phyloP scores from a whole-genome alignment of 169 alveolate genomes.

The Plasmodium inui region DNA sequence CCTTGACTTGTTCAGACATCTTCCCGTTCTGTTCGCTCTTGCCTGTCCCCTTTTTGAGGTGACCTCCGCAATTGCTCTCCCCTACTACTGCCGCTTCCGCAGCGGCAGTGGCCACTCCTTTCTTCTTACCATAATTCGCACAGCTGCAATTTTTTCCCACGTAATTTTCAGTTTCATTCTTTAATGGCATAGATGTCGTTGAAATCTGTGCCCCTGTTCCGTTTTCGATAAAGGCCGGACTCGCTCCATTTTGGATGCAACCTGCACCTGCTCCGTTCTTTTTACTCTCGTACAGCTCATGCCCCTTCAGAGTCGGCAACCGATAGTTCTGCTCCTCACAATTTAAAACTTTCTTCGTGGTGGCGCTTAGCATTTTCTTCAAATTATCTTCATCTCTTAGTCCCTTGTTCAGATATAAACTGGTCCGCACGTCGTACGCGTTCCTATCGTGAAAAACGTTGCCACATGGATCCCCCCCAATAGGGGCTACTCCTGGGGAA shows the following conservation, averaged over 20 bases:
- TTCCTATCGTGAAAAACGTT: background rate
- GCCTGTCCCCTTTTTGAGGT: background rate
- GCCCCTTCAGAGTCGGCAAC: background rate
- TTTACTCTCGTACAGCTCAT: constrained; percentile 5
- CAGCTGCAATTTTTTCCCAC: background rate
- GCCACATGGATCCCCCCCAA: background rate
- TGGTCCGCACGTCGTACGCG: background rate
- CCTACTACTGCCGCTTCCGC: background rate
- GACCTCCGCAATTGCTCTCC: background rate
- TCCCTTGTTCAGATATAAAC: background rate
- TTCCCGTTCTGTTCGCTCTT: background rate
- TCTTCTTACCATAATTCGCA: background rate
- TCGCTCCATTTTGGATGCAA: background rate
- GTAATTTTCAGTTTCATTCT: background rate
- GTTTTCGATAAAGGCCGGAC: background rate
- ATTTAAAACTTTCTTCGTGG: constrained; percentile 11
- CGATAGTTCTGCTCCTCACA: background rate
- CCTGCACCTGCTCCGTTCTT: background rate
- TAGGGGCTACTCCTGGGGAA: background rate
- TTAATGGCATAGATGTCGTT: background rate
- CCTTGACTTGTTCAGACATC: background rate
- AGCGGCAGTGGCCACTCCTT: background rate
- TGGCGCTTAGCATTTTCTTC: background rate
- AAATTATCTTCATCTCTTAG: constrained; percentile 8
- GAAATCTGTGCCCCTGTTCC: background rate